Evolutionary conservation across 2,329 filamentous ascomycete genomes (phyloP), one percentile per base, ranked within the genome.

Genomic region (Fusarium sp.): DNA sequence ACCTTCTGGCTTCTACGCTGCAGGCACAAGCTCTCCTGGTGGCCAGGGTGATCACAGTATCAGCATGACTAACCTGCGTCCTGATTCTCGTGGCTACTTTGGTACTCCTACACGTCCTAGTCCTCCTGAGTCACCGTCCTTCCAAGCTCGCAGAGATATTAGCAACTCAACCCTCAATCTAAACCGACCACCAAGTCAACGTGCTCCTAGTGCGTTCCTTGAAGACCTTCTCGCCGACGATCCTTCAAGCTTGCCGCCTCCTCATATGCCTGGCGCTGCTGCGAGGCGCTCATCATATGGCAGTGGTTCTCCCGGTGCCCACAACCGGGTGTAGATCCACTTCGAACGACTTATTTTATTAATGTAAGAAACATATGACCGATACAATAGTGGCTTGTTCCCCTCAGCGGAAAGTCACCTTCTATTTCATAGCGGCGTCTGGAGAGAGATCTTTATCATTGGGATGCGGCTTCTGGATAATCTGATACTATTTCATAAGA

Each of bases 1-100:
- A 21, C 95, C 95, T 18, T 91, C 95, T 5, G 95, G 95, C 2
- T 98, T 97, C 82, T 98, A 98, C 77, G 91, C 93, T 32, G 87
- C 93, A 7, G 88, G 91, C 23, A 86, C 85, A 10, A 85, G 85
- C 13, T 83, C 86, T 45, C 79, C 78, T 78, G 58, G 83, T 14
- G 80, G 81, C 55, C 82, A 82, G 69, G 82, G 85, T 59, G 81
- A 80, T 46, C 84, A 85, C 65, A 85, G 87, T 16, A 89, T 90
- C 69, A 88, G 86, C 69, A 77, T 91, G 77, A 86, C 87, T 25
- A 90, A 88, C 71, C 80, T 91, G 59, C 85, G 86, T 13, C 86
- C 89, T 1, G 88, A 89, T 40, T 86, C 88, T 21, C 83, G 82
- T 20, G 87, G 85, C 46, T 84, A 86, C 59, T 81, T 76, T 49